Evolutionary conservation across 2,329 filamentous ascomycete genomes (phyloP), one percentile per base, ranked within the genome.

Genomic region (Furcasterigmium sp.): DNA sequence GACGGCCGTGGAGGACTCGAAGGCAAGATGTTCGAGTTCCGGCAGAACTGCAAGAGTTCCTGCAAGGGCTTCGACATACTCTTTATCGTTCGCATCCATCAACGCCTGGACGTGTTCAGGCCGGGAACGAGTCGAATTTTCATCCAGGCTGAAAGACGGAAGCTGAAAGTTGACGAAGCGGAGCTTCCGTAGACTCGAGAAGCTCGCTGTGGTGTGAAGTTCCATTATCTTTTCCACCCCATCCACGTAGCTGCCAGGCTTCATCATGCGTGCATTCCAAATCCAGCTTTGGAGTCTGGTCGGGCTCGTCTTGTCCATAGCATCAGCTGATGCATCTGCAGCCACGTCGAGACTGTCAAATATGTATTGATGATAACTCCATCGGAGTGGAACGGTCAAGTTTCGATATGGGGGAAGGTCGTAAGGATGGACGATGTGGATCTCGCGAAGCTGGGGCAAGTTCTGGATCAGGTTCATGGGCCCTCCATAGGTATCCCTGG

Each of bases 1-100:
- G 45, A 89, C 75, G 26, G 87, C 71, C 3, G 82, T 84, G 35
- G 84, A 94, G 8, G 84, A 84, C 55, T 91, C 81, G 51, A 96
- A 82, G 2, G 82, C 71, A 10, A 96, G 66, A 43, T 82, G 76
- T 43, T 74, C 74, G 7, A 97, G 69, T 2, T 75, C 63, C 1
- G 81, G 76, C 8, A 96, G 71, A 9, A 53, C 59, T n/a, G 48
- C 47, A 20, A 75, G 69, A 13, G 72, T 68, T 14, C 77, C 60
- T 0, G 78, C 73, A 18, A 74, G 65, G 13, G 52, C 38, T 8
- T 49, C 43, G 30, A 66, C 56, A 28, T 57, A 59, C 34, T 46
- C 41, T 20, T 46, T 28, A 21, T 71, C 65, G 8, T 50, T 48
- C 8, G 53, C 59, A 40, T 70, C 67, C 2, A 26, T 26, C 23